A percentile compares a stretch with the other conserved stretches of the same genome.
These are phyloP conservation scores for Ogataea polymorpha DNA, from an alignment of 805 yeast genomes.

Conservation along the genomic window DNA sequence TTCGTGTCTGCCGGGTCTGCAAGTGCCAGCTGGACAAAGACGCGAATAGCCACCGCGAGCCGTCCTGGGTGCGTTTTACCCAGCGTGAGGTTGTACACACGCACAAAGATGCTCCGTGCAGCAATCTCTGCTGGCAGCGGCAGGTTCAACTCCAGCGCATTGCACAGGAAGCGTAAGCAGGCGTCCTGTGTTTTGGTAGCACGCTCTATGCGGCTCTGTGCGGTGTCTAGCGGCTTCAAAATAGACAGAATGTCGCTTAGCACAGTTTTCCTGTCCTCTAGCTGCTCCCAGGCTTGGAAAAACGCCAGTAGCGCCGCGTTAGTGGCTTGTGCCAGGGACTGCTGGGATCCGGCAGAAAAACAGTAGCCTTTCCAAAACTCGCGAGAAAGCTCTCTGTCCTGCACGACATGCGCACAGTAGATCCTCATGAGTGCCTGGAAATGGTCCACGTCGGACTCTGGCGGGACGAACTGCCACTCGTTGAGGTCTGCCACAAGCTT, in stretches of 20 bases:
- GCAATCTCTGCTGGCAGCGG: constrained; percentile 31
- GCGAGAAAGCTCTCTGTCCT: constrained; percentile 16
- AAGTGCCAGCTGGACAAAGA: constrained; percentile 35
- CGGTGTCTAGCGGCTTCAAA: constrained; percentile 23
- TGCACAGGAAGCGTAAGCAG: constrained; percentile 31
- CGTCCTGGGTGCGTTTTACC: constrained; percentile 41
- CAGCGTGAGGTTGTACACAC: constrained; percentile 55
- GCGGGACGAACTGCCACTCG: constrained; percentile 15
- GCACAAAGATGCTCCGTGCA: constrained; percentile 38
- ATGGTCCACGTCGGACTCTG: constrained; percentile 23
- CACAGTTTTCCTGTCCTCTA: constrained; percentile 12
- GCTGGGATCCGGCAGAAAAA: constrained; percentile 53
- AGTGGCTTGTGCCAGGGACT: constrained; percentile 46
- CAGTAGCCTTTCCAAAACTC: constrained; percentile 56
- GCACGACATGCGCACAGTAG: constrained; percentile 17
- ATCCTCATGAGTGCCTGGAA: constrained; percentile 27
- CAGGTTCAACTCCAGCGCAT: constrained; percentile 39
- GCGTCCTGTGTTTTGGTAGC: constrained; percentile 23
- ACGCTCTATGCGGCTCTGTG: constrained; percentile 8
- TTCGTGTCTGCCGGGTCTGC: neutral
- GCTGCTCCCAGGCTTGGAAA: constrained; percentile 20
- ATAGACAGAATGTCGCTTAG: constrained; percentile 28
- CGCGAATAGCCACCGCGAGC: constrained; percentile 37
- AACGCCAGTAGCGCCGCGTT: constrained; percentile 41
- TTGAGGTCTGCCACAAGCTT: constrained; percentile 32